Conservation (phyloP, 148 eudicot genomes). For the Rhododendron ferrugineum region DNA sequence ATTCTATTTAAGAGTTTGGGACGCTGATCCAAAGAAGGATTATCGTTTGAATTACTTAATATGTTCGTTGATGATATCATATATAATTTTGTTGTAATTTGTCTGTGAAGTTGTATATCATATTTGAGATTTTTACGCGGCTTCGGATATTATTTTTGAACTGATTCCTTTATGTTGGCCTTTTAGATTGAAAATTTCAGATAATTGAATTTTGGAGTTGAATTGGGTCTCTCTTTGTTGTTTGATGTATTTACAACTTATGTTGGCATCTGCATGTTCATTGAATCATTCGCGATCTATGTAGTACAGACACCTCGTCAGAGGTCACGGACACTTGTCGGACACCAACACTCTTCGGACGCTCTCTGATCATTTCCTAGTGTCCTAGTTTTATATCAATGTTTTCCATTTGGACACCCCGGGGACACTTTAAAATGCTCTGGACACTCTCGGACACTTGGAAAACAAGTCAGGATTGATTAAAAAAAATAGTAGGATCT, state of each 20-base stretch:
- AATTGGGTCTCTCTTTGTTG: neutral
- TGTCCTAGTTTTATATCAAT: too few relatives aligned
- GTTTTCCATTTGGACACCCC: too few relatives aligned
- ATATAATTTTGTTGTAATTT: neutral
- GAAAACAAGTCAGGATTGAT: too few relatives aligned
- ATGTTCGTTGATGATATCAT: neutral
- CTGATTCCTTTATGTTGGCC: neutral
- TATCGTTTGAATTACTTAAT: neutral
- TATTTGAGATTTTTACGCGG: neutral
- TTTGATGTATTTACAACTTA: neutral
- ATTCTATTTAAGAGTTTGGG: neutral
- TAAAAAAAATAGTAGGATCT: too few relatives aligned
- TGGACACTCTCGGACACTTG: too few relatives aligned
- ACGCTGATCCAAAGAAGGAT: neutral
- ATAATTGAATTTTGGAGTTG: neutral
- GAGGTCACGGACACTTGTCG: too few relatives aligned
- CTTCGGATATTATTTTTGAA: neutral
- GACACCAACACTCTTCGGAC: too few relatives aligned
- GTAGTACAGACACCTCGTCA: too few relatives aligned
- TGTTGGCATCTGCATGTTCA: neutral
- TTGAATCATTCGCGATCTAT: neutral
- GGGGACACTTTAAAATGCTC: too few relatives aligned
- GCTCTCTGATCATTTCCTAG: too few relatives aligned
- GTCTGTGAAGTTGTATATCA: neutral
- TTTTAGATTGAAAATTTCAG: neutral